Percentiles rank a stretch among this genome's conserved stretches.
phyloP scores from a whole-genome alignment of 306 rosid genomes.

The Prunus davidiana region DNA sequence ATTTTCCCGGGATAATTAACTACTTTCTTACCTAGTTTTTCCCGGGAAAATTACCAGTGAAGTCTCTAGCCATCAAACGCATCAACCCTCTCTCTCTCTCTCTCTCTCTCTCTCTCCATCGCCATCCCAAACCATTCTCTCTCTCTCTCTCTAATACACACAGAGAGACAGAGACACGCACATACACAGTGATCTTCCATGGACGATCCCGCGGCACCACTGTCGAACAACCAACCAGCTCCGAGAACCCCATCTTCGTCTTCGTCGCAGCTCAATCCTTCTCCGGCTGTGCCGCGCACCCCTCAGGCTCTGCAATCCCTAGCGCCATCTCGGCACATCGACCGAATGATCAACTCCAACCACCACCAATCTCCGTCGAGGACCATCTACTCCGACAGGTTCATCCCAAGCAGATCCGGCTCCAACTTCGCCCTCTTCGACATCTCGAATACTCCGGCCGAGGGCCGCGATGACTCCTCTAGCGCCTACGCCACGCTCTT shows the following conservation, averaged over 20 bases:
- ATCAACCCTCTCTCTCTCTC: not conserved
- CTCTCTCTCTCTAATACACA: not conserved
- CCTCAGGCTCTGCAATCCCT: conserved; percentile 37
- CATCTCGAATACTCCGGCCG: conserved; percentile 34
- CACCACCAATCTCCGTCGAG: conserved; percentile 74
- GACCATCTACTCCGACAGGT: conserved; percentile 89
- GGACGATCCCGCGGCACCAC: conserved; percentile 44
- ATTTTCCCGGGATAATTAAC: conserved; percentile 56
- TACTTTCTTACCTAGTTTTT: conserved; percentile 9
- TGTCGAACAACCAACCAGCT: conserved; percentile 27
- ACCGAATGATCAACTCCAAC: conserved; percentile 69
- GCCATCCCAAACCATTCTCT: conserved; percentile 10
- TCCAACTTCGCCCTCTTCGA: conserved; percentile 74
- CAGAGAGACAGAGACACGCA: not conserved
- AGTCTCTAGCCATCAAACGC: not conserved
- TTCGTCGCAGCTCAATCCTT: conserved; percentile 36
- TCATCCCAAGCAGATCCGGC: conserved; percentile 83
- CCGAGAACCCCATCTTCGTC: conserved; percentile 20
- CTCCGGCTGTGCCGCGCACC: conserved; percentile 36
- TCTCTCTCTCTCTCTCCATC: not conserved
- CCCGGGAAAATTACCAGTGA: conserved; percentile 33
- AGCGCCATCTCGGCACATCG: conserved; percentile 59
- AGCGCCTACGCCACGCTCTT: conserved; percentile 68
- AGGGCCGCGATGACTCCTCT: conserved; percentile 63
- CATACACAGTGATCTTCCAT: conserved; percentile 31